Evolutionary conservation across 306 rosid genomes (phyloP).

Genomic region (Ammopiptanthus mongolicus): DNA sequence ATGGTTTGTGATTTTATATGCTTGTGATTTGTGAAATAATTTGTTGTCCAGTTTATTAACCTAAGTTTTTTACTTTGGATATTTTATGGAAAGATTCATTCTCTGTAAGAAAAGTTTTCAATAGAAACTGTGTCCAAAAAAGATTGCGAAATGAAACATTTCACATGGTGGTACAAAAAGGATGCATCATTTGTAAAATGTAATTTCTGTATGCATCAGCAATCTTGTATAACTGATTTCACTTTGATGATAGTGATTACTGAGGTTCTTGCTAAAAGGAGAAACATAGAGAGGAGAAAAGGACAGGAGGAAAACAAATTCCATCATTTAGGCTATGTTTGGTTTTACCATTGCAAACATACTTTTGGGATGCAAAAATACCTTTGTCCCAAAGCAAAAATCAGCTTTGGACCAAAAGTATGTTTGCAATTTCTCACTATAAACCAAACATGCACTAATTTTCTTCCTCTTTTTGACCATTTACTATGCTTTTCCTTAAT

Average conservation of each 20-base stretch:
- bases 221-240: background rate
- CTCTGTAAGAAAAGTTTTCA: background rate
- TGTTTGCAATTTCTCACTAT: too few species aligned
- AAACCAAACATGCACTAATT: too few species aligned
- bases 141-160: background rate
- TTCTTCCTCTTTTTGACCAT: background rate
- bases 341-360: too few species aligned
- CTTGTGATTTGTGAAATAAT: background rate
- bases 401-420: too few species aligned
- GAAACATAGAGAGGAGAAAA: background rate
- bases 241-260: background rate
- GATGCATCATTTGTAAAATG: background rate
- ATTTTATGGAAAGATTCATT: background rate
- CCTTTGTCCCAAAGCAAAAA: too few species aligned
- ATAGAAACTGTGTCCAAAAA: background rate
- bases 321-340: slow-evolving; percentile 1
- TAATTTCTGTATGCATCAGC: background rate
- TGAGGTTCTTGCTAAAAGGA: background rate
- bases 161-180: background rate
- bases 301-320: background rate
- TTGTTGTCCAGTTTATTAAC: background rate
- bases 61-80: background rate
- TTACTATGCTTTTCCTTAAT: background rate
- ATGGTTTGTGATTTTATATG: background rate
- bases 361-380: too few species aligned